Conservation (phyloP, 1,139 yeast genomes). For the Magnusiomyces sp. region DNA sequence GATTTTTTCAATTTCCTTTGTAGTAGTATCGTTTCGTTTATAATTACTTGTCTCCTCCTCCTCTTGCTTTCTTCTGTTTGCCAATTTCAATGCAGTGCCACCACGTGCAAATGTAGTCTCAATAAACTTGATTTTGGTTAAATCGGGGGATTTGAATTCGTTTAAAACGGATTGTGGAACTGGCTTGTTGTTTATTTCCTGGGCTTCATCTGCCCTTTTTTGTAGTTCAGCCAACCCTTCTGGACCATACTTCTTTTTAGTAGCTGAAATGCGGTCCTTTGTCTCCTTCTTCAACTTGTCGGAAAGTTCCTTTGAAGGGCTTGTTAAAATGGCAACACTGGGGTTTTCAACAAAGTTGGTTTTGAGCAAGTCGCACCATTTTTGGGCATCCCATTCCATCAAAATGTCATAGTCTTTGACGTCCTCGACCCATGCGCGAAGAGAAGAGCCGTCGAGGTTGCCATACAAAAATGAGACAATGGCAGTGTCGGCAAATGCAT, state of each 20-base stretch:
- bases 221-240: slow-evolving; percentile 51
- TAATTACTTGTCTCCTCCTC: too few species aligned
- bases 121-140: slow-evolving; percentile 65
- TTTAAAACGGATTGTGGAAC: slow-evolving; percentile 63
- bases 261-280: slow-evolving; percentile 41
- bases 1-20: slow-evolving; percentile 21
- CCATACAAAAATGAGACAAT: slow-evolving; percentile 80
- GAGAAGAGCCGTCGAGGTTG: slow-evolving; percentile 47
- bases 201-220: slow-evolving; percentile 50
- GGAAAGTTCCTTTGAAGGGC: slow-evolving; percentile 63
- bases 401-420: slow-evolving; percentile 55
- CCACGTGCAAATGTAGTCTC: slow-evolving; percentile 54
- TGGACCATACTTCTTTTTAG: slow-evolving; percentile 47
- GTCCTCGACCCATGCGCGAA: slow-evolving; percentile 46
- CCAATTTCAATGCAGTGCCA: slow-evolving; percentile 34
- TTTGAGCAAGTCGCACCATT: slow-evolving; percentile 58
- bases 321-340: slow-evolving; percentile 66
- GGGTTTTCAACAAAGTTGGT: slow-evolving; percentile 53
- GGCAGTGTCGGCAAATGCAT: slow-evolving; percentile 54
- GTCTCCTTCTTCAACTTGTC: slow-evolving; percentile 44
- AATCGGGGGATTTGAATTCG: slow-evolving; percentile 63
- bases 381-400: slow-evolving; percentile 48
- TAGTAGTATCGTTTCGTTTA: slow-evolving; percentile 22
- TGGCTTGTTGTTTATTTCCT: slow-evolving; percentile 55
- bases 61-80: not conserved